phyloP scores from a whole-genome alignment of 306 rosid genomes.

The Lathyrus sativus region DNA sequence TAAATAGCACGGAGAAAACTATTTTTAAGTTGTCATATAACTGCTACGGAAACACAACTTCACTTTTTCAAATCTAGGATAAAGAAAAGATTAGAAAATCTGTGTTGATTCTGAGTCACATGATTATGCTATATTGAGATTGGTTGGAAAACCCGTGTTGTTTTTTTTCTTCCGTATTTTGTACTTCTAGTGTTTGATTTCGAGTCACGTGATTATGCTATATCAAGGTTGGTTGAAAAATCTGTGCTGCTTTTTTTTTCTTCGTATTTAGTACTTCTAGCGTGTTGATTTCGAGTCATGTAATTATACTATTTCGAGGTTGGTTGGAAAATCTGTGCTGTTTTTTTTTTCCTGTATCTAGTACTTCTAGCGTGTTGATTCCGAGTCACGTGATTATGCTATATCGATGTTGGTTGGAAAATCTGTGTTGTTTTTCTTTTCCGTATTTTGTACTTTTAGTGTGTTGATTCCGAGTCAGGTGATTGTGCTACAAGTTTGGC shows the following conservation, averaged over 20 bases:
- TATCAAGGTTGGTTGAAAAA: conserved; percentile 70
- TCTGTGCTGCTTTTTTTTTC: background rate
- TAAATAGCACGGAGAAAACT: background rate
- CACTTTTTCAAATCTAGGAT: conserved; percentile 1
- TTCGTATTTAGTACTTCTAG: background rate
- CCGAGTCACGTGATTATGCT: background rate
- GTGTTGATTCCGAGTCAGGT: background rate
- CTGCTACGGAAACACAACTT: conserved; percentile 5
- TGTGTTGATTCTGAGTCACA: no score
- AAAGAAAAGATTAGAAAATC: background rate
- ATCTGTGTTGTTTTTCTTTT: background rate
- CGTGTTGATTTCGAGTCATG: background rate
- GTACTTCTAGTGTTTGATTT: no score
- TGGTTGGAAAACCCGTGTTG: no score
- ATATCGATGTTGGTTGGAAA: conserved; percentile 74
- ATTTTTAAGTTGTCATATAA: background rate
- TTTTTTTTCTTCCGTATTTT: no score
- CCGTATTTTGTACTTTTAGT: background rate
- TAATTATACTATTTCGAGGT: no score
- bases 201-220: conserved; percentile 29
- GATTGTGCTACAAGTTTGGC: background rate
- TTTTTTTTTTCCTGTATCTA: no score
- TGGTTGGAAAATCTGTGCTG: no score
- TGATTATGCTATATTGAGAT: no score
- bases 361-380: no score